Evolutionary conservation across 306 rosid species (phyloP), one percentile per base, ranked within the genome.

Genomic region (Trifolium pratense): DNA sequence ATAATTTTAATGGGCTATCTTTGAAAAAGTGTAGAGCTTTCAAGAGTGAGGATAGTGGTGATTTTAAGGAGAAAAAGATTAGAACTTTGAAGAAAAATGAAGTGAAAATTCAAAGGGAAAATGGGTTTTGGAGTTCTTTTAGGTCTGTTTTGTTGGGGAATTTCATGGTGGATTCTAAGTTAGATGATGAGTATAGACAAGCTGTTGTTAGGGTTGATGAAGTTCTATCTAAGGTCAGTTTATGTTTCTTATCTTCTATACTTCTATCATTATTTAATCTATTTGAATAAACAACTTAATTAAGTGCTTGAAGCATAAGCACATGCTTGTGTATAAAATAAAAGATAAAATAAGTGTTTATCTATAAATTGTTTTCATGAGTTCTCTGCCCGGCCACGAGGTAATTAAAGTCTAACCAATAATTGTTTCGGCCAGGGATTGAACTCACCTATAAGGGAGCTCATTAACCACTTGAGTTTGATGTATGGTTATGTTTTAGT

Each of bases 141-240:
- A 82, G 23, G 74, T 74, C 86, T 76, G 45, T 84, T 14, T 42
- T 87, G 78, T 67, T 85, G 84, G 87, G 83, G 46, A 80, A 84
- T 73, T 77, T 91, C 71, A 75, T 84, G 64, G 60, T 80, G 68
- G 75, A 72, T 62, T 68, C 78, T 6, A 87, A 84, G 43, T 83
- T 83, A 2, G 87, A 78, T 66, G 90, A 90, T 66, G 99, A 87
- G 62, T 83, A 80, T 74, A 71, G 67, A 66, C 87, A 72, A 60
- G 89, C 89, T 67, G 79, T 89, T 86, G 86, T 76, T 39, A 90
- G 87, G 76, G 81, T 89, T 73, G 97, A 94, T 83, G 89, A 74
- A 53, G 81, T 87, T 17, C 83, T 89, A 48, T 87, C 88, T 9
- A 75, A 86, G 76, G 99, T 91, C 55, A 89, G 92, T 81, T 69